Percentiles rank a stretch among this genome's conserved stretches.
phyloP scores from a whole-genome alignment of 1,284 basidiomycete genomes.

The Leccinum subspadiceum region DNA sequence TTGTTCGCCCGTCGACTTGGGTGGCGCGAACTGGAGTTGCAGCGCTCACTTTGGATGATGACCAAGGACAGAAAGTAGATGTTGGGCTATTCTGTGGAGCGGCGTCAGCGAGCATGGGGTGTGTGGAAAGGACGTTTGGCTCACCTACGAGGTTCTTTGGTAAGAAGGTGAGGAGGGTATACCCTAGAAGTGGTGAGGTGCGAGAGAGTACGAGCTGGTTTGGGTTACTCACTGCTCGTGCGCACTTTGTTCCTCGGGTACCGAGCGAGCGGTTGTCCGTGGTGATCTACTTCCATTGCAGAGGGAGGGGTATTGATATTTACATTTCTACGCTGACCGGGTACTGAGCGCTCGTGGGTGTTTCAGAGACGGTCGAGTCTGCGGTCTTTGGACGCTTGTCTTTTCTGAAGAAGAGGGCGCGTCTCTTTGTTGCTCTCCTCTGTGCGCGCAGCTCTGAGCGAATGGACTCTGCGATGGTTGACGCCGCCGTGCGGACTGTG shows the following conservation, averaged over 20 bases:
- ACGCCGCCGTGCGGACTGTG: conserved; percentile 86
- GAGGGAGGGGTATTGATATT: conserved; percentile 73
- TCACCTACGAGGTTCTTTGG: background rate
- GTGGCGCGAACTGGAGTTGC: conserved; percentile 22
- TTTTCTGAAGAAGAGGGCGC: conserved; percentile 54
- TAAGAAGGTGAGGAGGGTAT: background rate
- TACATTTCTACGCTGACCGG: conserved; percentile 66
- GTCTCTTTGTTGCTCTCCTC: conserved; percentile 38
- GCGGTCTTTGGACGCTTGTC: conserved; percentile 46
- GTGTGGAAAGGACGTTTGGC: background rate
- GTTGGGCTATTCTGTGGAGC: background rate
- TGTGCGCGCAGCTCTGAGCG: conserved; percentile 71
- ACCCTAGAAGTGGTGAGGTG: background rate
- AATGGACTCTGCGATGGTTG: conserved; percentile 84
- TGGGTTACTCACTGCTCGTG: conserved; percentile 74
- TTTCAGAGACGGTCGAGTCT: conserved; percentile 24
- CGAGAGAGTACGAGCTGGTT: background rate
- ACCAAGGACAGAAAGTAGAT: background rate
- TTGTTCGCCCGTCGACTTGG: conserved; percentile 44
- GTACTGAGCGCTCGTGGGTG: conserved; percentile 32
- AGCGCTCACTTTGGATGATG: conserved; percentile 64
- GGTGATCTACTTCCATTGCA: conserved; percentile 60
- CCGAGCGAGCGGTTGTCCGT: conserved; percentile 75
- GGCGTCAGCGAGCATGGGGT: background rate
- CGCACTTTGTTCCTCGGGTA: conserved; percentile 94